Evolutionary conservation across 2,329 filamentous ascomycete species (phyloP).

Genomic region (Venturia asperata): DNA sequence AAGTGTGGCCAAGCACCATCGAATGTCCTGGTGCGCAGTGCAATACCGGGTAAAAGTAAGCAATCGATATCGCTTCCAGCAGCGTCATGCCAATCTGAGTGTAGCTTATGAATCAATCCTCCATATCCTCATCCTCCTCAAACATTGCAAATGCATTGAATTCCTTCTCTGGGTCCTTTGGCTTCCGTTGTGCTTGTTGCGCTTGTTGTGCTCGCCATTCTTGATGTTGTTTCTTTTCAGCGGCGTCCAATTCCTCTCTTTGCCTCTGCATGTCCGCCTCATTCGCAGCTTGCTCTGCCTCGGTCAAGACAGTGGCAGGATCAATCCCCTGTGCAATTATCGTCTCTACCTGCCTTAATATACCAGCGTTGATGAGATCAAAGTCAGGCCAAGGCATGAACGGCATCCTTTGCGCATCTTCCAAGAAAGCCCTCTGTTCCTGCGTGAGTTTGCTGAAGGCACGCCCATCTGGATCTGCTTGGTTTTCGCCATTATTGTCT

Average conservation of each 20-base stretch:
- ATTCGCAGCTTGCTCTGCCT: conserved; percentile 38
- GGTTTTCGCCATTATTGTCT: background rate
- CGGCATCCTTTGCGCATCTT: conserved; percentile 48
- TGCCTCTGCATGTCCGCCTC: conserved; percentile 32
- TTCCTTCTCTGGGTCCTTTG: background rate
- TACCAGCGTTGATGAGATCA: conserved; percentile 60
- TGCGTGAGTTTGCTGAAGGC: conserved; percentile 27
- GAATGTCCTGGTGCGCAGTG: no score
- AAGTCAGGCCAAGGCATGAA: conserved; percentile 75
- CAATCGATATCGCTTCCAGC: background rate
- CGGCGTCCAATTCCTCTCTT: conserved; percentile 32
- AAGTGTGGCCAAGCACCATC: no score
- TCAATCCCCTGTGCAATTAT: conserved; percentile 57
- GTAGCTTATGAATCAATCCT: background rate
- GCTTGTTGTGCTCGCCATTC: conserved; percentile 18
- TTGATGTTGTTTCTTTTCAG: conserved; percentile 26
- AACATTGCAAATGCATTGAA: background rate
- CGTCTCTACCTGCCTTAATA: conserved; percentile 54
- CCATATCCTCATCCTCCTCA: conserved; percentile 10
- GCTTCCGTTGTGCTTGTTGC: background rate
- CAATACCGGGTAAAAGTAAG: no score
- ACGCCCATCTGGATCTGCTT: conserved; percentile 24
- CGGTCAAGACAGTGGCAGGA: conserved; percentile 43
- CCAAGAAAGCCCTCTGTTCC: conserved; percentile 37
- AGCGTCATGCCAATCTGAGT: background rate